A percentile compares a stretch with the other conserved stretches of the same genome.
Conservation (phyloP, 139 green algal species). For the Nannochloris sp. region DNA sequence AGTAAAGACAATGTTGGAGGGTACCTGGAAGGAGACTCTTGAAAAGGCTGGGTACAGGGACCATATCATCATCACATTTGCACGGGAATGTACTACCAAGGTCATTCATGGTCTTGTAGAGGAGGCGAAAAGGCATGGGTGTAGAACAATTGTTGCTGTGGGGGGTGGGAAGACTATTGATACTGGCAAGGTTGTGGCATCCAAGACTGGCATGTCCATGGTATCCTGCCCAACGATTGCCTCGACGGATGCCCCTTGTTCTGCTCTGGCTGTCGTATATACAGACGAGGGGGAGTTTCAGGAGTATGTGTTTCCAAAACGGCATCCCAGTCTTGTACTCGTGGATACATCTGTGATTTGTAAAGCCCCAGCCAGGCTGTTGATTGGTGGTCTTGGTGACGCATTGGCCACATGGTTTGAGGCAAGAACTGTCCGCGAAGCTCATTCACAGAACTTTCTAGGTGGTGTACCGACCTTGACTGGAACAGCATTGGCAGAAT, state of each 20-base stretch:
- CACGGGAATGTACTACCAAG: constrained; percentile 8
- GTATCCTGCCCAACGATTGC: constrained; percentile 13
- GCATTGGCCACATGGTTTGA: constrained; percentile 24
- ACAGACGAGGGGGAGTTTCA: constrained; percentile 2
- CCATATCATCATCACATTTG: constrained; percentile 8
- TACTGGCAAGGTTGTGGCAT: constrained; percentile 4
- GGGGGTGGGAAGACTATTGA: constrained; percentile 18
- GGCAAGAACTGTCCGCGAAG: constrained; percentile 15
- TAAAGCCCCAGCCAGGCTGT: constrained; percentile 4
- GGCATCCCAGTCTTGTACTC: constrained; percentile 21
- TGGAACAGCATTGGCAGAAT: constrained; percentile 6
- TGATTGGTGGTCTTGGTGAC: constrained; percentile 21
- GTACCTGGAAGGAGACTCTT: constrained; percentile 1
- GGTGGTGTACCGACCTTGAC: constrained; percentile 9
- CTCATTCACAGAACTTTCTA: constrained; percentile 12
- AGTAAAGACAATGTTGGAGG: neutral
- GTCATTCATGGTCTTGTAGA: constrained; percentile 11
- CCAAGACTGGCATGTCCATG: neutral
- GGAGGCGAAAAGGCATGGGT: neutral
- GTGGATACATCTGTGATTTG: constrained; percentile 20
- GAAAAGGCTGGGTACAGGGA: neutral
- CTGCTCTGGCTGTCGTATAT: constrained; percentile 20
- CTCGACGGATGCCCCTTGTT: constrained; percentile 21
- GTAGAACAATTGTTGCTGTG: constrained; percentile 9
- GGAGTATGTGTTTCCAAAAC: constrained; percentile 6